Base-by-base conservation (phyloP, 2,329 filamentous ascomycete genomes). In the Colletotrichum lupini region DNA sequence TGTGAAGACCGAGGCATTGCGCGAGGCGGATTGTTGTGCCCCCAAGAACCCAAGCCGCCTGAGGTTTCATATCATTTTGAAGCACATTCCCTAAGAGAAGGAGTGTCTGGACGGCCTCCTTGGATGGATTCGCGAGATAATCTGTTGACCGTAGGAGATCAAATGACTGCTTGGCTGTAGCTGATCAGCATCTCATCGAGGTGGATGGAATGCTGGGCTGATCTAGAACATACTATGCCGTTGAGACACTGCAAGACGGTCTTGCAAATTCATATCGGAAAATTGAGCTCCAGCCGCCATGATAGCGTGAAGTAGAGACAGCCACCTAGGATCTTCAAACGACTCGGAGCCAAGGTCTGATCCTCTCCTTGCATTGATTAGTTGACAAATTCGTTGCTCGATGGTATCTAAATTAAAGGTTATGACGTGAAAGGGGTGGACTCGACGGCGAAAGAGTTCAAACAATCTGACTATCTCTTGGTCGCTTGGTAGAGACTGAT, bases 1-100 rank as follows among this genome's bases (percentile, higher is more conserved):
- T 63, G 26, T 73, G 64, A 11, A 66, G 53, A 14, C 69, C 65
- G 2, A 74, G 57, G 22, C 64, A 69, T 11, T 69, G 60, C 9
- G 73, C 73, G 24, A 74, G 65, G 26, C 73, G 52, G 16, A 69
- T 62, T 3, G 73, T 75, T 1, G 65, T 67, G 30, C 66, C 73
- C 8, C 65, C 73, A 4, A 75, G 42, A 14, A 71, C 62, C 70
- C 70, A 75, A n/a, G 73, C 73, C 2, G 73, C 62, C 32, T 75
- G 73, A 3, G 73, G 73, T 24, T 75, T 69, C 60, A 73, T 73
- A 11, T 67, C 35, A 32, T 71, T 75, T n/a, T 74, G 73, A 12
- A 75, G 65, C 4, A 67, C 67, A 30, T 67, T 73, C 1, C 73
- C 73, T 5, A 75, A 58, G 6, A 75, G 6, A 19, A 46, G 42